Base-by-base conservation (phyloP, 345 rosid species). In the Arabidopsis thaliana region DNA sequence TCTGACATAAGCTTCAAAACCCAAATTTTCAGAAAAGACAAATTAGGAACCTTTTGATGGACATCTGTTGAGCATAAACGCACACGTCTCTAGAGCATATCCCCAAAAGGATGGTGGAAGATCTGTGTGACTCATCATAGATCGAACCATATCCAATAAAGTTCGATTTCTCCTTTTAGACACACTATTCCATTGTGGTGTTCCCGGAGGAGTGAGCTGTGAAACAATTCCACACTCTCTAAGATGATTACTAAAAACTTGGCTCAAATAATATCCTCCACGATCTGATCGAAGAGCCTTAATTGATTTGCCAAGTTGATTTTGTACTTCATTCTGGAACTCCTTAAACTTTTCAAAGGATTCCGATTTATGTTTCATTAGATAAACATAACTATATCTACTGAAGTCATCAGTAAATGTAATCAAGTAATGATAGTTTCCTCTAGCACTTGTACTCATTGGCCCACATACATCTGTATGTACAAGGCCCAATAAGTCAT, bases 131-230 rank as follows among this genome's bases (percentile, higher is more conserved):
- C 28, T 22, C 53, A 22, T 49, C 5, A 49, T 1, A 0, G 24
- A 8, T 20, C 12, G 10, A 49, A 49, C 53, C 24, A 49, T 49
- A 22, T 49, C 28, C 20, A 49, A 49, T 49, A 49, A 20, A 8
- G 1, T 49, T 3, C 5, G 5, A 22, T 49, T 49, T 8, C 5
- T 44, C 53, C 42, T 64, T 34, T 53, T 7, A 13, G 25, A 49
- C 1, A 74, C 72, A 64, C 56, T 55, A 65, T 28, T 74, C 57
- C 30, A 53, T n/a, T 65, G 12, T 42, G 25, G 59, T 55, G 57
- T 65, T 23, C 56, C 14, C 9, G 28, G 30, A 50, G 14, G 7
- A 23, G 2, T 8, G 14, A 50, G 7, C 7, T 52, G 53, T 25
- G 24, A 23, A 40, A 44, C 28, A 56, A 9, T 42, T 51, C 7